These are phyloP conservation scores for Phytophthora pluvialis DNA, from an alignment of 352 stramenopile genomes.

Conservation along the genomic window DNA sequence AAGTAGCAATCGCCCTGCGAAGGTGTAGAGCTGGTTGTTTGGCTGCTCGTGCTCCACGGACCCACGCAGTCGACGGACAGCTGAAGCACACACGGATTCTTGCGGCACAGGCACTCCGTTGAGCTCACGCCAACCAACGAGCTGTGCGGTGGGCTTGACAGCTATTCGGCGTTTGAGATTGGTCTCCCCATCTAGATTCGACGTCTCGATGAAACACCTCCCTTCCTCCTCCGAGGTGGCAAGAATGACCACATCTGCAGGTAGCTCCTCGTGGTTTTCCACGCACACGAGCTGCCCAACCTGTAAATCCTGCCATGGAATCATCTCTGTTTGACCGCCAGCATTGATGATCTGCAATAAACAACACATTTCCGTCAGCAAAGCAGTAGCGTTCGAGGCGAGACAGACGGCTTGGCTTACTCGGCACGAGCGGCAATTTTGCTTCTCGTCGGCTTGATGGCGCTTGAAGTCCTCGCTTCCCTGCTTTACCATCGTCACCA, in stretches of 20 bases:
- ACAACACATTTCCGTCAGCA: not conserved
- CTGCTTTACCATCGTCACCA: constrained; percentile 83
- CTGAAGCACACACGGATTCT: constrained; percentile 34
- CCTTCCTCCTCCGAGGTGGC: constrained; percentile 73
- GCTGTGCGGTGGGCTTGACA: constrained; percentile 48
- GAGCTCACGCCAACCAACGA: constrained; percentile 41
- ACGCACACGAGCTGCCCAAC: constrained; percentile 84
- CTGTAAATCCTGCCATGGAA: constrained; percentile 75
- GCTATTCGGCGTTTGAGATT: constrained; percentile 85
- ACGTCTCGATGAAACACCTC: constrained; percentile 86
- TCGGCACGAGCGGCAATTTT: constrained; percentile 61
- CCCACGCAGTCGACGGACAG: constrained; percentile 42
- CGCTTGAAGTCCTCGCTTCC: constrained; percentile 73
- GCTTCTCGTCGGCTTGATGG: constrained; percentile 67
- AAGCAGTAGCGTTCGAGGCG: not conserved
- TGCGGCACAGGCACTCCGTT: constrained; percentile 40
- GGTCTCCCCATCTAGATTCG: constrained; percentile 89
- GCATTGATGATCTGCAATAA: constrained; percentile 54
- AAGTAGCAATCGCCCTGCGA: constrained; percentile 66
- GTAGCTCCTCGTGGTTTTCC: constrained; percentile 83
- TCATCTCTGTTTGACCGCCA: constrained; percentile 45
- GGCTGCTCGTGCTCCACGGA: constrained; percentile 76
- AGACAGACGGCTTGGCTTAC: constrained; percentile 20
- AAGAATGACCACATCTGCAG: constrained; percentile 91
- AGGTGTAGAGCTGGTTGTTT: constrained; percentile 83